Base-by-base conservation (phyloP, 2,329 filamentous ascomycete species). In the Phaeosphaeriaceae sp. region DNA sequence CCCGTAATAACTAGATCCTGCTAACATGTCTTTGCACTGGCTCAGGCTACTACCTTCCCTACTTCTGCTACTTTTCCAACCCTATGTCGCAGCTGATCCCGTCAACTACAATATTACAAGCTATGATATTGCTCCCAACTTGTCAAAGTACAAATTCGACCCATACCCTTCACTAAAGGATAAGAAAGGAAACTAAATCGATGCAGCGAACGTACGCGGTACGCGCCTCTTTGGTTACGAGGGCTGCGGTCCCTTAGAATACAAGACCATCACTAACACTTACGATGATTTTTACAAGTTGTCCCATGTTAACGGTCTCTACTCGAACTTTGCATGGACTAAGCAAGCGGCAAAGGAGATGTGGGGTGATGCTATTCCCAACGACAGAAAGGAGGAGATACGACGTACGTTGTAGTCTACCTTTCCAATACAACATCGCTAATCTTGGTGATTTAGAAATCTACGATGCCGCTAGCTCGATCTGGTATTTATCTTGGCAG, bases 401-500 rank as follows among this genome's bases (percentile, higher is more conserved):
- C 28, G 39, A 42, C 6, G 29, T 42, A 42, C 9, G 17, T 33
- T 42, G 6, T 18, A 30, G 4, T 17, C 12, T 18, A 36, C n/a
- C n/a, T n/a, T n/a, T n/a, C n/a, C n/a, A 16, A 36, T 18, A 36
- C 34, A 17, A 26, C 23, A 26, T 26, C 3, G 23, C 23, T 26
- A 26, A 26, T 8, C 4, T n/a, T n/a, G 23, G 2, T 8, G 23
- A 26, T 20, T 12, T 16, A 20, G 39, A 34, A 16, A 42, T 42
- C 6, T 42, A 42, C 20, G 39, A 42, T 18, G 28, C 39, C 2
- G 39, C 39, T 1, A 42, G 39, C 15, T 42, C 39, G 9, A 33
- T 42, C 5, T 42, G 39, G 39, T 42, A 32, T 12, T 42, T 28
- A 6, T 6, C 12, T 42, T 42, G 39, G 39, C 39, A 42, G 17